phyloP scores from a whole-genome alignment of 2,329 filamentous ascomycete species.

The Ciborinia camelliae region DNA sequence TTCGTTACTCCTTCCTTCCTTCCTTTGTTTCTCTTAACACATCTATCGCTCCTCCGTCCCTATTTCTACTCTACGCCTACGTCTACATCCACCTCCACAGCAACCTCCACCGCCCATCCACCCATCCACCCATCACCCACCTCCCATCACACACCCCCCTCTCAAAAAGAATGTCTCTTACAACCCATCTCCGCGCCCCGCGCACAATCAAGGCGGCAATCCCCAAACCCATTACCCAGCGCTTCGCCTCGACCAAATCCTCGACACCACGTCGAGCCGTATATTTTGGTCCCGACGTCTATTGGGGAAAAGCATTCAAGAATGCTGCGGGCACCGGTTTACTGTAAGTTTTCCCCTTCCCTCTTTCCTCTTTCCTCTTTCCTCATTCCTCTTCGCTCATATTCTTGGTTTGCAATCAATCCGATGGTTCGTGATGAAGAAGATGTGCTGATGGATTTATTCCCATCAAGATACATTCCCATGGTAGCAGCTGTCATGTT shows the following conservation, averaged over 20 bases:
- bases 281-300: conserved; percentile 7
- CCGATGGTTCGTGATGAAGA: too few relatives aligned
- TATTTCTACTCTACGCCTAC: not conserved
- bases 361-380: not conserved
- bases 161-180: not conserved
- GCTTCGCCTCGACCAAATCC: not conserved
- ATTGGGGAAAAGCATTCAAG: conserved; percentile 12
- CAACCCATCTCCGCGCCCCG: not conserved
- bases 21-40: not conserved
- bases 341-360: not conserved
- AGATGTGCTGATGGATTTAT: not conserved
- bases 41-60: too few relatives aligned
- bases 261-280: not conserved
- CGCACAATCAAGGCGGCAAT: not conserved
- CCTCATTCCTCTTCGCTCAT: not conserved
- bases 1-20: too few relatives aligned
- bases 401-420: too few relatives aligned
- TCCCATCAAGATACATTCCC: conserved; percentile 5
- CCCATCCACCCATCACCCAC: not conserved
- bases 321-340: not conserved
- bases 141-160: not conserved
- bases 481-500: conserved; percentile 9
- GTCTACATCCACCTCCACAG: not conserved
- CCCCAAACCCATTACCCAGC: not conserved
- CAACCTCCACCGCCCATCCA: not conserved